A percentile compares a stretch with the other conserved stretches of the same genome.
Conservation (phyloP, 2,329 filamentous ascomycete species). For the Aspergillus terreus region DNA sequence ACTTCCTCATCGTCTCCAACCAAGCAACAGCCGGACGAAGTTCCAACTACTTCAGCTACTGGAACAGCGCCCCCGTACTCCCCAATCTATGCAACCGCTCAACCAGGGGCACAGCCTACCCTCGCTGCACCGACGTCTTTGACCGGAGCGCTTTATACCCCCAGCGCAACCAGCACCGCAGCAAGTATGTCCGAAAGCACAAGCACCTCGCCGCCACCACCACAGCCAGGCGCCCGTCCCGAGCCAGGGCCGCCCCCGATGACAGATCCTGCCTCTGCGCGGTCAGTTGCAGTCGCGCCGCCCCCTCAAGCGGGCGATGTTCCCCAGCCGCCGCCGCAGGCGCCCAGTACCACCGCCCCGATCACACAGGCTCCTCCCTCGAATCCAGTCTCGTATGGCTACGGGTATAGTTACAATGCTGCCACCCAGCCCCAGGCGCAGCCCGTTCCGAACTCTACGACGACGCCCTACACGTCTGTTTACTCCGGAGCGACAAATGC, state of each 20-base stretch:
- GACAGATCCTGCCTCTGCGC: slow-evolving; percentile 12
- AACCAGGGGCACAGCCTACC: slow-evolving; percentile 8
- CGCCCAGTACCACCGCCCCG: slow-evolving; percentile 11
- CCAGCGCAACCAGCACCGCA: slow-evolving; percentile 23
- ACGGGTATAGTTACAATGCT: slow-evolving; percentile 21
- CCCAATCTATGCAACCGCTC: slow-evolving; percentile 23
- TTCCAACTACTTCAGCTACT: slow-evolving; percentile 16
- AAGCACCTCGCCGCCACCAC: slow-evolving; percentile 36
- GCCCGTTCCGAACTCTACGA: slow-evolving; percentile 19
- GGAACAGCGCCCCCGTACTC: slow-evolving; percentile 32
- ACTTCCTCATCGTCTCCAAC: slow-evolving; percentile 1
- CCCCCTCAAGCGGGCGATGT: slow-evolving; percentile 17
- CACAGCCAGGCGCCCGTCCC: slow-evolving; percentile 34
- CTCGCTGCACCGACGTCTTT: slow-evolving; percentile 18
- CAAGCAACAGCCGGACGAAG: slow-evolving; percentile 2
- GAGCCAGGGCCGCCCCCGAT: slow-evolving; percentile 9
- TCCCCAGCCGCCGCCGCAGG: slow-evolving; percentile 4
- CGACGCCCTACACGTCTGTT: slow-evolving; percentile 23
- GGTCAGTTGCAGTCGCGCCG: slow-evolving; percentile 14
- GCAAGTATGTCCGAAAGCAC: slow-evolving; percentile 16
- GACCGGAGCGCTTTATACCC: slow-evolving; percentile 12
- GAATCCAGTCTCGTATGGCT: slow-evolving; percentile 18
- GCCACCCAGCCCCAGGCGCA: slow-evolving; percentile 5
- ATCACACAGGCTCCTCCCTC: slow-evolving; percentile 11
- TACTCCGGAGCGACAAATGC: slow-evolving; percentile 14